Conservation (phyloP, 306 rosid species). For the Dryas octopetala region DNA sequence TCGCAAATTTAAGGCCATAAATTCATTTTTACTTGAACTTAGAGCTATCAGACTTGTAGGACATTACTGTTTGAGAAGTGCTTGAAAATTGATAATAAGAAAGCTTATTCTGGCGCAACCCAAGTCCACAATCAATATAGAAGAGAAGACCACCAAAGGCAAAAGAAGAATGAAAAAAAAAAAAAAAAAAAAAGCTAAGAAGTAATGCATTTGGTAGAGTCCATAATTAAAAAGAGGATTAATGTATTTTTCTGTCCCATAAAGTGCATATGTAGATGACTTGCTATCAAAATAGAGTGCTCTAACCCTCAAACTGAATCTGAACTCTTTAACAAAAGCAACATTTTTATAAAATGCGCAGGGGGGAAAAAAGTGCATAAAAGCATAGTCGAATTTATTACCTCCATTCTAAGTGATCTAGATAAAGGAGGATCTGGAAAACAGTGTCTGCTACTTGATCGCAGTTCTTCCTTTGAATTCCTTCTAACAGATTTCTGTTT, state of each 20-base stretch:
- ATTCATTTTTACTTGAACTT: neutral
- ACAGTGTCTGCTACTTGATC: slow-evolving; percentile 22
- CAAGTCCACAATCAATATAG: neutral
- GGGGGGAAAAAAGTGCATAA: neutral
- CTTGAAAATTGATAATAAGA: neutral
- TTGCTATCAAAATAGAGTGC: neutral
- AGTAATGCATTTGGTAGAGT: neutral
- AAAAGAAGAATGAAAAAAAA: neutral
- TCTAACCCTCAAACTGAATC: neutral
- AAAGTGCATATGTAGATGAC: neutral
- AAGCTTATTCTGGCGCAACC: neutral
- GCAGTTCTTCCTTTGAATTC: slow-evolving; percentile 23
- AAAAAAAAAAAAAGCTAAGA: neutral
- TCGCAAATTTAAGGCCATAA: neutral
- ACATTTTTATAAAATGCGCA: neutral
- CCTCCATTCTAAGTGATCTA: slow-evolving; percentile 21
- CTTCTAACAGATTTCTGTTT: slow-evolving; percentile 18
- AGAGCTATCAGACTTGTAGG: slow-evolving; percentile 2
- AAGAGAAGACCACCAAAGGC: neutral
- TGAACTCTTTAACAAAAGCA: neutral
- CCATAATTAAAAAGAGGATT: neutral
- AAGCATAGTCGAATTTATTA: slow-evolving; percentile 5
- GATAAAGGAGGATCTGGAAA: slow-evolving; percentile 30
- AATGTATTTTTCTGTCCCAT: neutral
- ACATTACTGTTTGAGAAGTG: neutral